A percentile compares a stretch with the other conserved stretches of the same genome.
These are phyloP conservation scores for Acacia concinna DNA, from an alignment of 331 rosid species.

Conservation along the genomic window DNA sequence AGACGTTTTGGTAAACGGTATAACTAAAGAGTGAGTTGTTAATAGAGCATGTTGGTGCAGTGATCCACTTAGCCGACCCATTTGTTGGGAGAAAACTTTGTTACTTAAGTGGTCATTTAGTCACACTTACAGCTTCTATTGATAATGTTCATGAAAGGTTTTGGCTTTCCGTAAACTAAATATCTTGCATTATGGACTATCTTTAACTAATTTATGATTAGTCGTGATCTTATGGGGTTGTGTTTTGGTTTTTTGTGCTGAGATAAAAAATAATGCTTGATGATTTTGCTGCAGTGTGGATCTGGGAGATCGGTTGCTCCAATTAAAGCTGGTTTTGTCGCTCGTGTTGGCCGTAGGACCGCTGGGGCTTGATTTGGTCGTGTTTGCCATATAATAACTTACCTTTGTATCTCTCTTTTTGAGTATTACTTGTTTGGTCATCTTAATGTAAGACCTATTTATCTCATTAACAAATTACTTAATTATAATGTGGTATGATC, in stretches of 20 bases:
- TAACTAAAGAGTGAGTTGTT: background rate
- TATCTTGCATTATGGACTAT: too few species aligned
- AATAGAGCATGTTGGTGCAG: background rate
- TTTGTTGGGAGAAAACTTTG: background rate
- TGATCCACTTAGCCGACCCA: background rate
- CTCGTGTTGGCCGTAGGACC: constrained; percentile 68
- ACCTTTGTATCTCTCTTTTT: background rate
- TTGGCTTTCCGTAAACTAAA: background rate
- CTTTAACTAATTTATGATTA: background rate
- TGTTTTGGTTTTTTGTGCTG: background rate
- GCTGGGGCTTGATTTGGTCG: constrained; percentile 47
- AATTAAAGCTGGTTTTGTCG: constrained; percentile 73
- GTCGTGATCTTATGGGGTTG: background rate
- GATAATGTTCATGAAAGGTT: background rate
- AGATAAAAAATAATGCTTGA: background rate
- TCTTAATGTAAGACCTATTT: too few species aligned
- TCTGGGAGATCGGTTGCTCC: constrained; percentile 80
- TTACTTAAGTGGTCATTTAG: too few species aligned
- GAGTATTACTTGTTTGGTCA: background rate
- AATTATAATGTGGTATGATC: too few species aligned
- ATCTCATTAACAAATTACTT: too few species aligned
- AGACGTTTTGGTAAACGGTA: background rate
- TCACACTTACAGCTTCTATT: background rate
- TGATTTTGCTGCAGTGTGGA: constrained; percentile 56
- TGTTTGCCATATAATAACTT: background rate